A percentile compares a stretch with the other conserved stretches of the same genome.
These are phyloP conservation scores for Keithomyces neogunnii DNA, from an alignment of 2,329 filamentous ascomycete species.

Conservation along the genomic window DNA sequence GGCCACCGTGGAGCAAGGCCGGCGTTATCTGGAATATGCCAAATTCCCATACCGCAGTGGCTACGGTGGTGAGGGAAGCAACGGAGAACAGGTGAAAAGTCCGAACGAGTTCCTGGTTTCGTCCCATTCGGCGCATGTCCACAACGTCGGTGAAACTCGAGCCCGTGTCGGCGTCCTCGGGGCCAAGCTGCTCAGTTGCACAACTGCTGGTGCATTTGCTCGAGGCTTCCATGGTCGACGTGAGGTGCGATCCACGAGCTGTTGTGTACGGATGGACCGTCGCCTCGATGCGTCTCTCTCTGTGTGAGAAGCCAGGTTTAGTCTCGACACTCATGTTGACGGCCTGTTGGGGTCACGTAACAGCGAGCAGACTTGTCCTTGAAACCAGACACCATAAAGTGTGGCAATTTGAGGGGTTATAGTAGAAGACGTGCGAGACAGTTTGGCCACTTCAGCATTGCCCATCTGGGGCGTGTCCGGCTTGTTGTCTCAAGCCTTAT, in stretches of 20 bases:
- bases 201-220: too few species aligned
- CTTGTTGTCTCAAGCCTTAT: too few species aligned
- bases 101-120: constrained; percentile 5
- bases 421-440: too few species aligned
- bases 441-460: too few species aligned
- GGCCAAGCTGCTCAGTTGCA: background rate
- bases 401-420: too few species aligned
- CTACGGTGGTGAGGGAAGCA: constrained; percentile 5
- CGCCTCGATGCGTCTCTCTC: background rate
- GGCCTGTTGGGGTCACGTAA: too few species aligned
- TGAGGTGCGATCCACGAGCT: too few species aligned
- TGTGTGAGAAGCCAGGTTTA: background rate
- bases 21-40: constrained; percentile 4
- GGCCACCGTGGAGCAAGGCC: constrained; percentile 2
- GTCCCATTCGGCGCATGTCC: constrained; percentile 7
- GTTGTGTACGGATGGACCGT: background rate
- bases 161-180: background rate
- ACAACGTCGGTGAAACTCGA: constrained; percentile 4
- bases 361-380: too few species aligned
- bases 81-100: constrained; percentile 4
- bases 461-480: too few species aligned
- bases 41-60: constrained; percentile 3
- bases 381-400: too few species aligned
- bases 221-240: too few species aligned
- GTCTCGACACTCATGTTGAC: background rate